Evolutionary conservation across 106 monocot genomes (phyloP).

Genomic region (Dioscorea dumetorum): DNA sequence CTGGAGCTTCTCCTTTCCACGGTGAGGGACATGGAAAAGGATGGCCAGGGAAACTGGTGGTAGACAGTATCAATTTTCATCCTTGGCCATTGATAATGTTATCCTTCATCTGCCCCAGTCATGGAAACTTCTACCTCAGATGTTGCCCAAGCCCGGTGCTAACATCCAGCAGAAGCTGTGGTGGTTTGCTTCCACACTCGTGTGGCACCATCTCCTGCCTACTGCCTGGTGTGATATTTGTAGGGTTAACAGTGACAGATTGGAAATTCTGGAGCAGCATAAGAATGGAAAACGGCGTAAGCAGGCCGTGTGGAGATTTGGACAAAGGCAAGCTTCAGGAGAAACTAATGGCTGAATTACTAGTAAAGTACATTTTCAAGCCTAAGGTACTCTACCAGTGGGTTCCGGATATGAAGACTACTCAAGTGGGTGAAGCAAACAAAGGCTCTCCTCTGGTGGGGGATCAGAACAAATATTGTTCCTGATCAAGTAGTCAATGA

Average conservation of each 20-base stretch:
- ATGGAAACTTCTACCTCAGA: neutral
- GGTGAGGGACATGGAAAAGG: too few species aligned
- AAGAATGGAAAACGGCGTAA: constrained; percentile 74
- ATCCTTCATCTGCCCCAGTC: constrained; percentile 1
- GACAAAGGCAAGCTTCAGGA: constrained; percentile 51
- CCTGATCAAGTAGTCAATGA: neutral
- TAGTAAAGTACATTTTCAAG: constrained; percentile 7
- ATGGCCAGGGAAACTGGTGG: too few species aligned
- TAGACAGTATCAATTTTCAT: too few species aligned
- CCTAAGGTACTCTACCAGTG: neutral
- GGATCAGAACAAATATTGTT: neutral
- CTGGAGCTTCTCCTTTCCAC: constrained; percentile 12
- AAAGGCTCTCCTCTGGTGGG: neutral
- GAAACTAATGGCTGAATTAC: constrained; percentile 32
- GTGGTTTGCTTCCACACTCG: neutral
- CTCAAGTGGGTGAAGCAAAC: constrained; percentile 3
- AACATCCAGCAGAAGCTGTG: neutral
- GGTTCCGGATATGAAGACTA: neutral
- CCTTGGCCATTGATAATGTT: neutral
- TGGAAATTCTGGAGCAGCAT: constrained; percentile 74
- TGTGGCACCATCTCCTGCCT: constrained; percentile 10
- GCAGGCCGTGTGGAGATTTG: constrained; percentile 40
- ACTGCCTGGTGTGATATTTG: constrained; percentile 72
- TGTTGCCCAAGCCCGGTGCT: neutral
- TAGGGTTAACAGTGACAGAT: constrained; percentile 69